Base-by-base conservation (phyloP, 2,329 filamentous ascomycete species). In the Neopestalotiopsis sp. region DNA sequence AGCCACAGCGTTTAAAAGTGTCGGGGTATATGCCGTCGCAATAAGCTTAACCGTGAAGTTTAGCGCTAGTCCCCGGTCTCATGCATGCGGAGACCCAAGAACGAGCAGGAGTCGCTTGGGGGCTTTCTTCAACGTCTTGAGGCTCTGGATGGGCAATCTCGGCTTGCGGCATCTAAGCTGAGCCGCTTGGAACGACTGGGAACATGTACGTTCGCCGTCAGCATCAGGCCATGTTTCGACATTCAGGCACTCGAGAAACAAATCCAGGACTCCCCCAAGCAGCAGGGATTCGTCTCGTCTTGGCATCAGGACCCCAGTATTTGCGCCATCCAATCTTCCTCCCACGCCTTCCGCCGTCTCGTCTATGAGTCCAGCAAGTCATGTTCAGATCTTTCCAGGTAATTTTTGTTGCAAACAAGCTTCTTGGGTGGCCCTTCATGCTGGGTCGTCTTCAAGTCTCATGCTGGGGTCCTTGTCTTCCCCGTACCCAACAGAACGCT, bases 221-320 rank as follows among this genome's bases (percentile, higher is more conserved):
- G 34, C 53, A 53, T 62, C 40, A 61, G 66, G 59, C 66, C 66
- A 67, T 67, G 58, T 67, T 57, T 67, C 66, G 34, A 32, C 24
- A 58, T 32, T 67, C 53, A 67, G 12, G 65, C 65, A 67, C 40
- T 53, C n/a, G 45, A 67, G 66, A 67, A 67, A 67, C 58, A 63
- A 67, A 56, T 38, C 30, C 58, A 67, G 56, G 34, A 34, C 38
- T 53, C 45, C 45, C 24, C 38, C 65, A 12, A 38, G 24, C n/a
- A n/a, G 49, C 65, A 59, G 34, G 65, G 65, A 53, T 45, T 49
- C 40, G 38, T 64, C 20, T 64, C 61, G 61, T 64, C 61, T 64
- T 64, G 61, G 61, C 61, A 64, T 64, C 38, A 67, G n/a, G 42
- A 34, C 56, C 53, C 65, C 53, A 67, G 56, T 67, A 10, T 67